Evolutionary conservation across 345 rosid species (phyloP).

Genomic region (Salix arbutifolia): DNA sequence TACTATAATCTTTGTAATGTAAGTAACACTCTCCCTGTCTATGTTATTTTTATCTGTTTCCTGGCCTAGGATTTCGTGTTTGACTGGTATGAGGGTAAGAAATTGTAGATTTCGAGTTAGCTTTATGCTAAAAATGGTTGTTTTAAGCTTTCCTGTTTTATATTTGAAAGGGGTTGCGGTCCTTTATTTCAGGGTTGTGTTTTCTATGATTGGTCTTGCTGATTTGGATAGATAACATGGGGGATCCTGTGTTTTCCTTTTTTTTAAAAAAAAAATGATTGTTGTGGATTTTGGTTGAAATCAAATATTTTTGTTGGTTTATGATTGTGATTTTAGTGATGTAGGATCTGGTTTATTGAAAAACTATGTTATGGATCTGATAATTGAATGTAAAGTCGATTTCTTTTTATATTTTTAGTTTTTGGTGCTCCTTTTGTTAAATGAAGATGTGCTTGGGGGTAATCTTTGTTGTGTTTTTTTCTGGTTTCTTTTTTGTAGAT

Average conservation of each 20-base stretch:
- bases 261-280: neutral
- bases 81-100: no score
- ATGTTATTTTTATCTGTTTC: neutral
- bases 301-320: neutral
- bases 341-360: neutral
- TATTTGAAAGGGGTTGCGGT: no score
- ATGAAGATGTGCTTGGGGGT: neutral
- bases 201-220: no score
- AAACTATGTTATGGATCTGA: neutral
- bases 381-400: neutral
- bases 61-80: neutral
- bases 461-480: neutral
- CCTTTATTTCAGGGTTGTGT: no score
- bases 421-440: neutral
- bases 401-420: neutral
- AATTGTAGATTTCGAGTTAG: no score
- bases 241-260: neutral
- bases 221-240: no score
- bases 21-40: neutral
- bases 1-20: slow-evolving; percentile 1
- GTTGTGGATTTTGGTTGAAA: neutral
- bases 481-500: slow-evolving; percentile 13
- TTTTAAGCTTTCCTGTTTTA: no score
- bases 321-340: neutral
- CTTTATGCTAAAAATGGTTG: no score